phyloP scores from a whole-genome alignment of 163 green algal species.

The Chlamydomonas reinhardtii region DNA sequence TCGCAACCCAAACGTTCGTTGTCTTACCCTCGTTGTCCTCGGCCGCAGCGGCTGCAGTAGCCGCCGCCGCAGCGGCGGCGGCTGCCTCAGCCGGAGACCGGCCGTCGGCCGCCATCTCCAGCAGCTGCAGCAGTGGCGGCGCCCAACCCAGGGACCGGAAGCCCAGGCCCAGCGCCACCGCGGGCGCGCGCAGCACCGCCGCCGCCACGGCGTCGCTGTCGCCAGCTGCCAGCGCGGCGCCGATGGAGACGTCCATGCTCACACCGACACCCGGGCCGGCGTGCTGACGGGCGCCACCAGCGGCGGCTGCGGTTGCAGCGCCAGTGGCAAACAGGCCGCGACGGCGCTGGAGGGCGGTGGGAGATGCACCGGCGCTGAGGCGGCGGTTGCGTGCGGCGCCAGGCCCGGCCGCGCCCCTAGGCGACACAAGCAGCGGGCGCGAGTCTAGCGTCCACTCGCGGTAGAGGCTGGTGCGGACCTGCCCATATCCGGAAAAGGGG shows the following conservation, averaged over 20 bases:
- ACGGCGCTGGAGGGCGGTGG: neutral
- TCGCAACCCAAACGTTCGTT: too few species aligned
- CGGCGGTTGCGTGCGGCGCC: neutral
- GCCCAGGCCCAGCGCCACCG: neutral
- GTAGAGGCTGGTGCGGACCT: conserved; percentile 39
- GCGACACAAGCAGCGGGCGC: conserved; percentile 40
- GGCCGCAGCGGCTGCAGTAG: neutral
- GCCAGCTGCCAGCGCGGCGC: neutral
- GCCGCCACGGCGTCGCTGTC: conserved; percentile 8
- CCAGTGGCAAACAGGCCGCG: too few species aligned
- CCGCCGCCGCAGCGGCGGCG: neutral
- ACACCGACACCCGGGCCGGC: neutral
- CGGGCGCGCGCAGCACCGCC: conserved; percentile 12
- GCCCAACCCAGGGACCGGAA: conserved; percentile 7
- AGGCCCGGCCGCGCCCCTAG: too few species aligned
- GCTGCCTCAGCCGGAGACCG: neutral
- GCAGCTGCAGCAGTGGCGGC: neutral
- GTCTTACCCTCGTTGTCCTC: neutral
- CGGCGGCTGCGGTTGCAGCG: neutral
- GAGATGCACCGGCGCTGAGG: neutral
- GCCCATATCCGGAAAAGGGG: neutral
- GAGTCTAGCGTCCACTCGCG: conserved; percentile 62
- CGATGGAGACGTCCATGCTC: neutral
- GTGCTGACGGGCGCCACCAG: neutral
- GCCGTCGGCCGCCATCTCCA: neutral